Percentiles rank a stretch among this genome's conserved stretches.
These are phyloP conservation scores for Aspergillus flavus DNA, from an alignment of 2,329 filamentous ascomycete genomes.

Conservation along the genomic window DNA sequence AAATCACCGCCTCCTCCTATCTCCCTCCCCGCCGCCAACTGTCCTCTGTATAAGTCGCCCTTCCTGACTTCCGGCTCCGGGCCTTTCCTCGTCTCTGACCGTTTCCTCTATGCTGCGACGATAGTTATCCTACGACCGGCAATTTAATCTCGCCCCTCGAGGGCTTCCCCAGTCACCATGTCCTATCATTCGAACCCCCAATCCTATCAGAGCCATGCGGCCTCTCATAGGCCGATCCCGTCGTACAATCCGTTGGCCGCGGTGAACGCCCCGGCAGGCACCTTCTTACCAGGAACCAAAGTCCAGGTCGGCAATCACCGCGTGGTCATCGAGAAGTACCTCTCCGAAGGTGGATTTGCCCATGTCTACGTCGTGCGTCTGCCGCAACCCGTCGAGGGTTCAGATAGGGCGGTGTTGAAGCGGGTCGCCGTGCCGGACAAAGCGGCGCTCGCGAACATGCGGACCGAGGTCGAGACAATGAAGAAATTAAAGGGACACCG, in stretches of 20 bases:
- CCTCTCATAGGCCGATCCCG: conserved; percentile 32
- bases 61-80: background rate
- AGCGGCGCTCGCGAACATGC: conserved; percentile 90
- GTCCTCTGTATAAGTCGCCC: conserved; percentile 18
- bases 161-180: conserved; percentile 32
- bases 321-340: conserved; percentile 93
- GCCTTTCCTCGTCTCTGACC: background rate
- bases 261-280: conserved; percentile 66
- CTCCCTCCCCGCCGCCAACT: conserved; percentile 27
- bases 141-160: conserved; percentile 26
- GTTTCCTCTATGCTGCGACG: conserved; percentile 27
- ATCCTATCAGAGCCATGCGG: conserved; percentile 32
- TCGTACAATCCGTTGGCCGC: conserved; percentile 40
- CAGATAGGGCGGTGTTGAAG: conserved; percentile 84
- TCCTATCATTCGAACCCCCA: conserved; percentile 33
- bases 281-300: conserved; percentile 91
- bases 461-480: conserved; percentile 99
- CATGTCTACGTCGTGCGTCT: conserved; percentile 97
- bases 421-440: conserved; percentile 96
- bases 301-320: conserved; percentile 93
- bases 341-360: conserved; percentile 96
- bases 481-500: conserved; percentile 97
- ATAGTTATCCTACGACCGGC: conserved; percentile 18
- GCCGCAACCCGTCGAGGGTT: conserved; percentile 73
- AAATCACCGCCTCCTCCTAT: conserved; percentile 16